phyloP scores from a whole-genome alignment of 169 alveolate genomes.

The Cryptosporidium sp. region DNA sequence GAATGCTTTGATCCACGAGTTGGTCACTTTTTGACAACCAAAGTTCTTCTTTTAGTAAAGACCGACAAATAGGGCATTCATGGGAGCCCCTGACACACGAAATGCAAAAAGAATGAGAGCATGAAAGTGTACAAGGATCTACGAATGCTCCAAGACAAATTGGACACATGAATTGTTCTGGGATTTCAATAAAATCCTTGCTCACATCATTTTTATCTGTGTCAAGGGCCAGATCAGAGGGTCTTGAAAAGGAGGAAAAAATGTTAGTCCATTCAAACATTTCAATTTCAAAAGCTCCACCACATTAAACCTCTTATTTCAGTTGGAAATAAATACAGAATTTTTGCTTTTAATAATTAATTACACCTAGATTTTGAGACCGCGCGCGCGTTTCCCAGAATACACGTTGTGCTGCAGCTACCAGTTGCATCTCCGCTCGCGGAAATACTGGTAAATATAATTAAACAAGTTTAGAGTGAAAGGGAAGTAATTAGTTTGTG shows the following conservation, averaged over 20 bases:
- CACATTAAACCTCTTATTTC: conserved; percentile 32
- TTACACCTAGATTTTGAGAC: conserved; percentile 59
- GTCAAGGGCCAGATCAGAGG: conserved; percentile 20
- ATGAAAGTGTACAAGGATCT: conserved; percentile 68
- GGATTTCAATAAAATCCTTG: conserved; percentile 70
- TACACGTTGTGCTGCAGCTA: conserved; percentile 9
- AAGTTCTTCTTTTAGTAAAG: conserved; percentile 11
- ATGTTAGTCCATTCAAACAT: conserved; percentile 59
- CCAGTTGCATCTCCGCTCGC: conserved; percentile 10
- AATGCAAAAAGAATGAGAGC: conserved; percentile 58
- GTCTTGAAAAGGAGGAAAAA: conserved; percentile 44
- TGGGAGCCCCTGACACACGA: conserved; percentile 60
- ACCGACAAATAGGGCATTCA: conserved; percentile 74
- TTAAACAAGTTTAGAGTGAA: neutral
- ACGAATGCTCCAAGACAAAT: conserved; percentile 70
- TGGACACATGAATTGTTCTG: conserved; percentile 75
- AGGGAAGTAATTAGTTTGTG: neutral
- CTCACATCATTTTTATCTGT: conserved; percentile 5
- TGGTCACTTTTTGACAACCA: conserved; percentile 75
- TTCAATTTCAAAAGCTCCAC: conserved; percentile 24
- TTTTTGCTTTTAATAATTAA: conserved; percentile 6
- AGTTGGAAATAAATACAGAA: conserved; percentile 2
- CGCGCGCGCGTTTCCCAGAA: conserved; percentile 66
- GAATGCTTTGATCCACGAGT: conserved; percentile 41
- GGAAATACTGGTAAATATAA: neutral